Conservation (phyloP, 176 grass and related monocot species). For the Ampelocalamus luodianensis region DNA sequence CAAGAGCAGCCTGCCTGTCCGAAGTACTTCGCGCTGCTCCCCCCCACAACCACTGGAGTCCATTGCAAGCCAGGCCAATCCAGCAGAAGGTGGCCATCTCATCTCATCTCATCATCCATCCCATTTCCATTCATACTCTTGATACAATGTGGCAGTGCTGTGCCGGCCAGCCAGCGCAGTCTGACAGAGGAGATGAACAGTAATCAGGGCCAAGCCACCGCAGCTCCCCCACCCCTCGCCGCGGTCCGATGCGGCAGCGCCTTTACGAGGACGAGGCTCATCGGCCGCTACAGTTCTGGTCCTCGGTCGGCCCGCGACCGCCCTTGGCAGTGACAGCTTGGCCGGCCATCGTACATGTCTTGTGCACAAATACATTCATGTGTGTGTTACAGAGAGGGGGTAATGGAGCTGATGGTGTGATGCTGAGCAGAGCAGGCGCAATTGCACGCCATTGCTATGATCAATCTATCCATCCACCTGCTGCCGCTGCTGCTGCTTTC, state of each 20-base stretch:
- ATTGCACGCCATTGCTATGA: conserved; percentile 33
- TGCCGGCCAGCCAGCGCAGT: conserved; percentile 49
- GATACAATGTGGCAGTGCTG: conserved; percentile 44
- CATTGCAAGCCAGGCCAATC: conserved; percentile 48
- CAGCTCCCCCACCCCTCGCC: not conserved
- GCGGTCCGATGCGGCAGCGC: conserved; percentile 42
- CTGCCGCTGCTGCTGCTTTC: conserved; percentile 31
- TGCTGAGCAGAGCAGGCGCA: conserved; percentile 22
- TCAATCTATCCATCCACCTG: conserved; percentile 37
- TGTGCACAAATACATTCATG: conserved; percentile 20
- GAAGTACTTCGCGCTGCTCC: conserved; percentile 35
- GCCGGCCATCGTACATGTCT: conserved; percentile 38
- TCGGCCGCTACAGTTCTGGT: conserved; percentile 58
- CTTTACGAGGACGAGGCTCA: conserved; percentile 51
- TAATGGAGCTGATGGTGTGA: conserved; percentile 28
- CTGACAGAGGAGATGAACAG: conserved; percentile 59
- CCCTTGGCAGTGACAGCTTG: conserved; percentile 46
- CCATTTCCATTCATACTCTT: conserved; percentile 37
- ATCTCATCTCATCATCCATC: too few relatives aligned
- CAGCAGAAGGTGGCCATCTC: conserved; percentile 49
- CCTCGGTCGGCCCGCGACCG: conserved; percentile 53
- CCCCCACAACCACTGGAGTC: conserved; percentile 48
- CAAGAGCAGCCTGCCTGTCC: conserved; percentile 48
- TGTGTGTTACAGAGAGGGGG: conserved; percentile 30
- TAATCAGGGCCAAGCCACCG: not conserved